A percentile compares a stretch with the other conserved stretches of the same genome.
Conservation (phyloP, 2,329 filamentous ascomycete genomes). For the Penicillium paneum region DNA sequence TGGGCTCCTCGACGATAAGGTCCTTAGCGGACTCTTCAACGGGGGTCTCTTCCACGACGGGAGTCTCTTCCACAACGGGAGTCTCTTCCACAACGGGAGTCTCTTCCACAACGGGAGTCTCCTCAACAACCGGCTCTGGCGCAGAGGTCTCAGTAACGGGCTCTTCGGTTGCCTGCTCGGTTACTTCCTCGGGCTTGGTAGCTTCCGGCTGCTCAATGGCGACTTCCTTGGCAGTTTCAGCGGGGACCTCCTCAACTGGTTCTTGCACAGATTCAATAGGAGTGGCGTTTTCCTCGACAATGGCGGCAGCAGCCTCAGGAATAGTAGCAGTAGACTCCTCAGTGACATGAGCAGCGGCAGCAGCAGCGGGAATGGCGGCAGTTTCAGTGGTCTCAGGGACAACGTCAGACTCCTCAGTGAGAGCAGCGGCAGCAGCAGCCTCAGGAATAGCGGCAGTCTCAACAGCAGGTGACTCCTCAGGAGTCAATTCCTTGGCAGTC, state of each 20-base stretch:
- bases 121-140: background rate
- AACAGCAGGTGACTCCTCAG: background rate
- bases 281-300: background rate
- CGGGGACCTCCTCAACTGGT: background rate
- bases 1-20: slow-evolving; percentile 1
- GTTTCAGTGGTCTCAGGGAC: background rate
- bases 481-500: background rate
- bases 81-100: slow-evolving; percentile 4
- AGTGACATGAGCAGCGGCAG: background rate
- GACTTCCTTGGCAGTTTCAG: background rate
- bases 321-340: background rate
- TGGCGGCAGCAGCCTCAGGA: background rate
- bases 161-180: slow-evolving; percentile 5
- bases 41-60: too few relatives aligned
- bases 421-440: background rate
- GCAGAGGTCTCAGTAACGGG: background rate
- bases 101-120: slow-evolving; percentile 2
- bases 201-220: slow-evolving; percentile 3
- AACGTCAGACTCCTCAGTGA: background rate
- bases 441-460: background rate
- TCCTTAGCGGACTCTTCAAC: slow-evolving; percentile 5
- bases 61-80: background rate
- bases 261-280: background rate
- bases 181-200: slow-evolving; percentile 2
- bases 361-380: background rate